Evolutionary conservation across 2,329 filamentous ascomycete species (phyloP).

Genomic region (Nectriaceae sp.): DNA sequence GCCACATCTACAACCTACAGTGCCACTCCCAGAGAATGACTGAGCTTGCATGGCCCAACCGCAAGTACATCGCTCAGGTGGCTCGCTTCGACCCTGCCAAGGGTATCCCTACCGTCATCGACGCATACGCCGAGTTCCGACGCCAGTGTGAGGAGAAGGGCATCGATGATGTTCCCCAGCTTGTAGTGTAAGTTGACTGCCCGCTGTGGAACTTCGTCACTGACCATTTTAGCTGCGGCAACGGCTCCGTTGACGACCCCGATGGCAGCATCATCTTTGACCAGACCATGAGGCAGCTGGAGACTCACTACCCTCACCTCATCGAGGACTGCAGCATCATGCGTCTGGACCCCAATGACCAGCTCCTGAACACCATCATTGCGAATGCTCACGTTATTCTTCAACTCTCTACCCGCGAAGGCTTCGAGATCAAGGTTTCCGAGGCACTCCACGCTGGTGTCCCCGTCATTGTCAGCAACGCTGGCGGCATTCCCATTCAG

Average conservation of each 20-base stretch:
- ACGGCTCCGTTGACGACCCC: constrained; percentile 79
- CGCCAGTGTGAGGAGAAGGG: constrained; percentile 56
- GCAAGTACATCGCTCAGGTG: constrained; percentile 76
- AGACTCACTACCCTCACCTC: constrained; percentile 63
- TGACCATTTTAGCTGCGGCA: constrained; percentile 56
- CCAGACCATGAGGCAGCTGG: constrained; percentile 67
- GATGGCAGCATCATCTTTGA: constrained; percentile 74
- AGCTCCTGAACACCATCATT: constrained; percentile 76
- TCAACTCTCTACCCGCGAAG: constrained; percentile 79
- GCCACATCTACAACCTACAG: constrained; percentile 69
- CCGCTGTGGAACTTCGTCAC: not conserved
- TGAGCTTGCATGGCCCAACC: constrained; percentile 58
- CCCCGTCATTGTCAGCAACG: constrained; percentile 73
- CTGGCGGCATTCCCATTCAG: constrained; percentile 81
- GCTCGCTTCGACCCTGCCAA: constrained; percentile 84
- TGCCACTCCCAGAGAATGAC: constrained; percentile 62
- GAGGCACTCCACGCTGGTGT: constrained; percentile 80
- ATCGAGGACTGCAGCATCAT: constrained; percentile 70
- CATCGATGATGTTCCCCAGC: constrained; percentile 62
- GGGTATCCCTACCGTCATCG: constrained; percentile 76
- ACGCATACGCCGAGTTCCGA: constrained; percentile 74
- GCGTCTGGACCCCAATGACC: constrained; percentile 76
- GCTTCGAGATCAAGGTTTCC: constrained; percentile 85
- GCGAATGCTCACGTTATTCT: constrained; percentile 72
- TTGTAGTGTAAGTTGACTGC: constrained; percentile 58